phyloP scores from a whole-genome alignment of 495 filamentous ascomycete genomes.

The Cudoniella acicularis region DNA sequence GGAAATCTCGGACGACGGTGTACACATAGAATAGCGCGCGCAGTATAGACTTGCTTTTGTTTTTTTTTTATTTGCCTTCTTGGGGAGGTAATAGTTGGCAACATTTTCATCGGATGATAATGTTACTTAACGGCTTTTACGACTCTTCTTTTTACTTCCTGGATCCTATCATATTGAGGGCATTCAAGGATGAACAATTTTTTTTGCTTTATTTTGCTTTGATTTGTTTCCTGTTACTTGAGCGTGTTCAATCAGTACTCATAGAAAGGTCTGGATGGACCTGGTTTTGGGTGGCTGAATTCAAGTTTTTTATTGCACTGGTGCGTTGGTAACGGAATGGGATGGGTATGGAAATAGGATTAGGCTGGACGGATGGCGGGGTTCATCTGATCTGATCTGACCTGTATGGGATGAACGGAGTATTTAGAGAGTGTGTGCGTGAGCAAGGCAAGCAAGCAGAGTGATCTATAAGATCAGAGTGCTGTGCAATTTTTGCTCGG shows the following conservation, averaged over 20 bases:
- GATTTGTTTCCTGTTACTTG: neutral
- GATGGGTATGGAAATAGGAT: no score
- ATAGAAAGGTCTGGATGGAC: neutral
- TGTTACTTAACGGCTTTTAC: neutral
- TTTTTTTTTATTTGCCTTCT: slow-evolving; percentile 12
- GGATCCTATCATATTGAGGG: no score
- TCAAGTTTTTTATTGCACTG: neutral
- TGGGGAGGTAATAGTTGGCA: neutral
- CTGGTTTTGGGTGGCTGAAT: neutral
- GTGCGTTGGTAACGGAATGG: no score
- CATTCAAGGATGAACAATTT: neutral
- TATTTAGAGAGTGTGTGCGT: no score
- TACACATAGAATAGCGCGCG: slow-evolving; percentile 22
- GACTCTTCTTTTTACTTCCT: neutral
- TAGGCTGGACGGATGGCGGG: no score
- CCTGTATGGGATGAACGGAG: no score
- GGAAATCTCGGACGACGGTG: neutral
- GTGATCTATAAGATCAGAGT: no score
- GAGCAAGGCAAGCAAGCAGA: no score
- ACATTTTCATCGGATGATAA: neutral
- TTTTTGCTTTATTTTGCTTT: neutral
- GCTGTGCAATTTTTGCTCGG: no score
- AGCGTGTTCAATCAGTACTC: neutral
- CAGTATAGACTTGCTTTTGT: slow-evolving; percentile 23
- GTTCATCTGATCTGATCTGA: no score